Conservation (phyloP, 768 basidiomycete genomes). For the Solioccasus polychromus region DNA sequence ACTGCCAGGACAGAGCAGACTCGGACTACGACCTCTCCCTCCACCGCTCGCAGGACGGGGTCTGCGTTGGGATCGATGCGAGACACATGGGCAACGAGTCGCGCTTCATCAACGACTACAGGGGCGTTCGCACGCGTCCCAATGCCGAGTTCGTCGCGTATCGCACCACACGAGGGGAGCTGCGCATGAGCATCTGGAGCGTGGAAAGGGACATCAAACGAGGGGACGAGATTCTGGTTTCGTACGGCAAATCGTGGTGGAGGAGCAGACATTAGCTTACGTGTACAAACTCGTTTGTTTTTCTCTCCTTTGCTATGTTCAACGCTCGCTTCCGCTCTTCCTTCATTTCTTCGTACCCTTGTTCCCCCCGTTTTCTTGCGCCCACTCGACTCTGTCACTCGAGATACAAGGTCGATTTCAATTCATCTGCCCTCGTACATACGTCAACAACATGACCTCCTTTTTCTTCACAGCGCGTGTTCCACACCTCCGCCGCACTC, state of each 20-base stretch:
- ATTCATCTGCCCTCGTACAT: constrained; percentile 3
- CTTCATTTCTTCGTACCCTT: constrained; percentile 8
- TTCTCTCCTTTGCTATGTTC: no score
- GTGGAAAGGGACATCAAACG: constrained; percentile 57
- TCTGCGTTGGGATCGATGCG: constrained; percentile 79
- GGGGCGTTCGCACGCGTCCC: constrained; percentile 66
- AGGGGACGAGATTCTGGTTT: constrained; percentile 83
- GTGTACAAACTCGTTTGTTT: background rate
- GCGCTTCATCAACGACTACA: constrained; percentile 88
- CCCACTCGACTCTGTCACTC: no score
- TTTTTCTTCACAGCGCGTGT: constrained; percentile 51
- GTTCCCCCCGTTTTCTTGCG: no score
- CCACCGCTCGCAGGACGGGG: constrained; percentile 52
- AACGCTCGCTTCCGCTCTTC: constrained; percentile 31
- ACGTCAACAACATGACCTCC: constrained; percentile 19
- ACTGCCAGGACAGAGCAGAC: constrained; percentile 65
- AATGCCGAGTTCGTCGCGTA: constrained; percentile 70
- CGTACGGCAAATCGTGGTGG: constrained; percentile 91
- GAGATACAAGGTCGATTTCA: constrained; percentile 39
- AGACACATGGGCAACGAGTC: constrained; percentile 77
- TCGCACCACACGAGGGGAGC: constrained; percentile 51
- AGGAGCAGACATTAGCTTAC: constrained; percentile 23
- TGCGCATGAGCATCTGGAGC: constrained; percentile 78
- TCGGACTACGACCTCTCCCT: constrained; percentile 91
- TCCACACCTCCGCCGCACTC: constrained; percentile 65